Base-by-base conservation (phyloP, 495 filamentous ascomycete genomes). In the Xylaria bambusicola region DNA sequence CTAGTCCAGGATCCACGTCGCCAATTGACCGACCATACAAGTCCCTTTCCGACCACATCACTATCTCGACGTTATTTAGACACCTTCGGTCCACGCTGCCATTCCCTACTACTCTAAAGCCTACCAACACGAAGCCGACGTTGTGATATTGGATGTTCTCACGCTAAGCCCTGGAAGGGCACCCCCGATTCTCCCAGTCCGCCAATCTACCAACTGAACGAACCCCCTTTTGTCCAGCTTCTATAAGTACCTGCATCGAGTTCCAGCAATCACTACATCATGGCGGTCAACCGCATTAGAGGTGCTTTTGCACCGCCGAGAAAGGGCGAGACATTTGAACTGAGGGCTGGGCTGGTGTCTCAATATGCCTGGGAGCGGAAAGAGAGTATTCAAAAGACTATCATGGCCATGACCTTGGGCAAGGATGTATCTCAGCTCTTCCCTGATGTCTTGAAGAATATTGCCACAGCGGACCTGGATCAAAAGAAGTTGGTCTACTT, bases 401-500 rank as follows among this genome's bases (percentile, higher is more conserved):
- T 99, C 74, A 97, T 97, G 90, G 89, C 94, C 66, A 99, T 99
- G 94, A 99, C 94, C 0, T 77, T 99, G 56, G 94, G 94, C 63
- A 99, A 99, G 73, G 94, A 99, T 75, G 94, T 99, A 35, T 99
- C 94, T 49, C 90, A 92, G 27, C 80, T 99, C 35, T 99, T 99
- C 74, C 94, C 94, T 17, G 94, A 99, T 68, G 93, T 99, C 12
- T 84, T 99, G 59, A 99, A 99, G 80, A 99, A 99, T 65, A 98
- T 99, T 75, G 93, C 95, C 44, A 98, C 94, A 6, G 78, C 76
- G 26, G 94, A 99, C 73, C 77, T 99, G 57, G 94, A 98, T 71
- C 94, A 99, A 80, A 99, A 99, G 83, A 99, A 99, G 80, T 88
- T 99, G 62, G 94, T 99, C 12, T 99, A 99, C 72, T 82, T 99